A percentile compares a stretch with the other conserved stretches of the same genome.
These are phyloP conservation scores for Ocimum tenuiflorum DNA, from an alignment of 257 asterid species.

Conservation along the genomic window DNA sequence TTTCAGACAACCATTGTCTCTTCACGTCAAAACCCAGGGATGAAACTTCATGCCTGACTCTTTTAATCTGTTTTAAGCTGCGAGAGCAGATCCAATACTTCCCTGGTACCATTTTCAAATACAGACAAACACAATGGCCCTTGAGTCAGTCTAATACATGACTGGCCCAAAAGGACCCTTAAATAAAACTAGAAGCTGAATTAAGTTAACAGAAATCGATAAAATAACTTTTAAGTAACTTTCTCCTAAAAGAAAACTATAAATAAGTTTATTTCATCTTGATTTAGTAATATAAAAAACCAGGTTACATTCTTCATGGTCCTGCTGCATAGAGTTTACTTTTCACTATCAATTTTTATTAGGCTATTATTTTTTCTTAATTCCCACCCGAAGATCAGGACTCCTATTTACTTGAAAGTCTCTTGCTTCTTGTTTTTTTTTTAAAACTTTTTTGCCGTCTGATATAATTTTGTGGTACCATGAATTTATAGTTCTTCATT, in stretches of 20 bases:
- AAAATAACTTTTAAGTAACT: too few relatives aligned
- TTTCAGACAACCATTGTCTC: neutral
- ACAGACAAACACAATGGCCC: neutral
- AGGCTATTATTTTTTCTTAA: neutral
- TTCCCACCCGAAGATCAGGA: neutral
- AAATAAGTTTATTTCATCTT: neutral
- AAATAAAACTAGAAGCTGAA: neutral
- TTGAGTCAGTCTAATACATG: neutral
- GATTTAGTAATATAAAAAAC: neutral
- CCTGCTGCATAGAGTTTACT: neutral
- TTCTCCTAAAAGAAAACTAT: neutral
- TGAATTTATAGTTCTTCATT: neutral
- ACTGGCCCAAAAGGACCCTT: neutral
- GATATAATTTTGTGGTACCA: neutral
- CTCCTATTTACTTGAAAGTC: neutral
- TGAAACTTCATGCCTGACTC: neutral
- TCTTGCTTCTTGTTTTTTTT: conserved; percentile 1
- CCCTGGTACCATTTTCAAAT: neutral
- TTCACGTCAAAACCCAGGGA: conserved; percentile 13
- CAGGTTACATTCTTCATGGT: neutral
- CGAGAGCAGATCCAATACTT: conserved; percentile 8
- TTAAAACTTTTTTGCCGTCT: conserved; percentile 4
- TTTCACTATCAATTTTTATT: neutral
- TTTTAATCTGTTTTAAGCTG: conserved; percentile 17
- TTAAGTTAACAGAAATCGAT: too few relatives aligned